Conservation (phyloP, 225 moss, liverwort and hornwort genomes). For the Bryoerythrophyllum caledonicum region DNA sequence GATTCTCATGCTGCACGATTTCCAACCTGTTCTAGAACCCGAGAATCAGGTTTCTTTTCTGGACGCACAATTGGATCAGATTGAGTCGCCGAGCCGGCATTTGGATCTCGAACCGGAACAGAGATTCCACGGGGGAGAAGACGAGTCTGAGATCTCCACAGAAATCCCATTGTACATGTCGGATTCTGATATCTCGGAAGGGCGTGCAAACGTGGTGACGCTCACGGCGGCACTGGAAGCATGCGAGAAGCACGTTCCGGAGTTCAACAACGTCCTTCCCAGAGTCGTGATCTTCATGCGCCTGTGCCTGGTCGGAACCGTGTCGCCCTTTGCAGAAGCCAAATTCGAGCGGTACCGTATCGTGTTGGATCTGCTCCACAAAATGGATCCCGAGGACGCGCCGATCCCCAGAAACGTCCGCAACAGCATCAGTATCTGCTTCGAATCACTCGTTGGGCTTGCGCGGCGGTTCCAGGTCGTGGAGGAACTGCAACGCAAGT, state of each 20-base stretch:
- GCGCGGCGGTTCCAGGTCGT: neutral
- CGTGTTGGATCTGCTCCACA: neutral
- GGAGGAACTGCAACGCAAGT: constrained; percentile 15
- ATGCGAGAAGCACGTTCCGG: neutral
- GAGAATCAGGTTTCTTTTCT: neutral
- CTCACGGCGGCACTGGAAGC: neutral
- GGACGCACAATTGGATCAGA: neutral
- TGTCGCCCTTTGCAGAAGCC: neutral
- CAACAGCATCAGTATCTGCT: constrained; percentile 33
- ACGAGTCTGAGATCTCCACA: too few relatives aligned
- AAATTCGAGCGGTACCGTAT: constrained; percentile 11
- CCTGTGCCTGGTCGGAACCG: constrained; percentile 22
- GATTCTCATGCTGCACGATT: constrained; percentile 16
- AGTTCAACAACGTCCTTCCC: neutral
- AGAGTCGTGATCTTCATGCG: neutral
- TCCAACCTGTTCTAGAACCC: neutral
- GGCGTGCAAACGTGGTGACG: neutral
- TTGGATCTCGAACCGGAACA: neutral
- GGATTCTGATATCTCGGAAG: neutral
- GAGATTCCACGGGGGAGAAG: too few relatives aligned
- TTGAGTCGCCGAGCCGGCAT: neutral
- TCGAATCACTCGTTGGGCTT: constrained; percentile 35
- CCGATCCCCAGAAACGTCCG: constrained; percentile 1
- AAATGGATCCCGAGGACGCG: neutral
- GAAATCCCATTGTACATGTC: neutral